These are phyloP conservation scores for Orbilia quercus DNA, from an alignment of 2,329 filamentous ascomycete genomes.

Conservation along the genomic window DNA sequence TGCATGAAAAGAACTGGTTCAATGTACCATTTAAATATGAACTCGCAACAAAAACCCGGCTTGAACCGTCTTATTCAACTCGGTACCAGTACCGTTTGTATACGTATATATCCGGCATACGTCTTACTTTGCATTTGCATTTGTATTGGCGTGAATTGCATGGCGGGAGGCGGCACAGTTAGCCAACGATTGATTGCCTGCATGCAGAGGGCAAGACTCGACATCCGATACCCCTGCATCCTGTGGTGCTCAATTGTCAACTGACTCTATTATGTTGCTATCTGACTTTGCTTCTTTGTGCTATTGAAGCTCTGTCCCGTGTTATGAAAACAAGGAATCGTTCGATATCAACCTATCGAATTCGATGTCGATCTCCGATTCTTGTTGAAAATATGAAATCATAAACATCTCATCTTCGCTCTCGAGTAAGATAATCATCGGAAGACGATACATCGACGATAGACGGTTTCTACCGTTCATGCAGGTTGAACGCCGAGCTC, in stretches of 20 bases:
- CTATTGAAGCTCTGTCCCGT: neutral
- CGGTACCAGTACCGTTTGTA: neutral
- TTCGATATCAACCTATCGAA: constrained; percentile 24
- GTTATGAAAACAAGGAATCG: constrained; percentile 4
- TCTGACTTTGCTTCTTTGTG: constrained; percentile 8
- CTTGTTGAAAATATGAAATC: neutral
- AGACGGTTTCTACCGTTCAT: neutral
- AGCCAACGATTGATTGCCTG: neutral
- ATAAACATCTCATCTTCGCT: neutral
- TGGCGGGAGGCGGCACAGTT: constrained; percentile 11
- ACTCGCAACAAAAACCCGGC: too few species aligned
- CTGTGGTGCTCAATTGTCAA: neutral
- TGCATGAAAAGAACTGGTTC: too few species aligned
- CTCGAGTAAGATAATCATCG: constrained; percentile 1
- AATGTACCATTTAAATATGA: too few species aligned
- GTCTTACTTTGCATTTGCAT: constrained; percentile 41
- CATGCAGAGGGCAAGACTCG: neutral
- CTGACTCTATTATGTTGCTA: constrained; percentile 16
- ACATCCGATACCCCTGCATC: neutral
- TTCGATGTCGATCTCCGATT: constrained; percentile 5
- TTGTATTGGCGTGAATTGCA: too few species aligned
- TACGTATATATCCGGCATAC: neutral
- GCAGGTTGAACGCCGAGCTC: constrained; percentile 1
- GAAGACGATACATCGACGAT: constrained; percentile 1
- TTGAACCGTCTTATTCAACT: neutral